Percentiles rank a stretch among this genome's conserved stretches.
These are phyloP conservation scores for Cetraspora pellucida DNA, from an alignment of 192 early-diverging fungal genomes.

Conservation along the genomic window DNA sequence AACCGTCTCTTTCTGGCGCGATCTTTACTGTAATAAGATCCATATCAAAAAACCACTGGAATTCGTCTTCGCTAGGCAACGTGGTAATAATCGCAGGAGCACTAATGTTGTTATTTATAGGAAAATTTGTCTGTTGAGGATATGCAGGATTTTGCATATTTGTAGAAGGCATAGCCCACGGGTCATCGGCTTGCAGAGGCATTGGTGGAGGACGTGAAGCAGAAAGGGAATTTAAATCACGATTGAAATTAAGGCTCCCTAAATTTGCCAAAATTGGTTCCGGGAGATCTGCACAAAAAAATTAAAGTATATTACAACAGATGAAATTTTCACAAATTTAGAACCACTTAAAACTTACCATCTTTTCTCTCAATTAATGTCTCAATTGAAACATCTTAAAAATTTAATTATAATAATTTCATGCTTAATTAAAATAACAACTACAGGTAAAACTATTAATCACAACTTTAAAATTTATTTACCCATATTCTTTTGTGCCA, in stretches of 20 bases:
- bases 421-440: neutral
- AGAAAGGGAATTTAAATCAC: constrained; percentile 26
- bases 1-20: constrained; percentile 55
- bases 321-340: neutral
- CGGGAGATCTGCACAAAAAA: constrained; percentile 53
- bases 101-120: neutral
- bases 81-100: neutral
- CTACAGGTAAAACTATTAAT: neutral
- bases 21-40: constrained; percentile 58
- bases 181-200: constrained; percentile 53
- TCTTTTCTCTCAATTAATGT: constrained; percentile 66
- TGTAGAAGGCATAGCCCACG: constrained; percentile 50
- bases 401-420: neutral
- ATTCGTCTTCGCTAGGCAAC: constrained; percentile 41
- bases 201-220: constrained; percentile 36
- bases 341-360: constrained; percentile 39
- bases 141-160: neutral
- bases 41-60: constrained; percentile 57
- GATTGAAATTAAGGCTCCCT: constrained; percentile 48
- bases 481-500: constrained; percentile 82
- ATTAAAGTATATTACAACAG: neutral
- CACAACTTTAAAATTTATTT: constrained; percentile 8
- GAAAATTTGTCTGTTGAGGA: neutral
- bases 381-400: constrained; percentile 62
- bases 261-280: constrained; percentile 61